Evolutionary conservation across 2,329 filamentous ascomycete species (phyloP).

Genomic region (Stachybotrys elegans): DNA sequence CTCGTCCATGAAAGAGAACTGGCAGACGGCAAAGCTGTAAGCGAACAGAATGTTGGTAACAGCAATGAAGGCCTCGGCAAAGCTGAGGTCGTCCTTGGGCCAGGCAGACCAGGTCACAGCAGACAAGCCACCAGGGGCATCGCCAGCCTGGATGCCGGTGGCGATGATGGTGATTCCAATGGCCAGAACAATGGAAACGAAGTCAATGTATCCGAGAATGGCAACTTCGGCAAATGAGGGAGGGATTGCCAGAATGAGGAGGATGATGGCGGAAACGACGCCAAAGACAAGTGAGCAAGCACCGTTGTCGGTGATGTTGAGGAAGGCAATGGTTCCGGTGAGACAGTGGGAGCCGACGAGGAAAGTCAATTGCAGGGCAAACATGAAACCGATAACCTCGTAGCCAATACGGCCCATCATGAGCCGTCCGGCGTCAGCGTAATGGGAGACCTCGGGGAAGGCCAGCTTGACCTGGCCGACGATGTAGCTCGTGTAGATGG

Average conservation of each 20-base stretch:
- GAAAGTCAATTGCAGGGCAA: conserved; percentile 59
- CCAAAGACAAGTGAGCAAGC: conserved; percentile 29
- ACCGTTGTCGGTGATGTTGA: conserved; percentile 48
- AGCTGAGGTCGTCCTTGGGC: conserved; percentile 30
- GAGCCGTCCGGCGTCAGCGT: conserved; percentile 59
- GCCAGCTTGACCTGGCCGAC: conserved; percentile 34
- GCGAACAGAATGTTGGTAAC: conserved; percentile 62
- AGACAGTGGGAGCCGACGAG: conserved; percentile 61
- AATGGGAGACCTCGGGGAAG: conserved; percentile 50
- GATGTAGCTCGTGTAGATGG: conserved; percentile 32
- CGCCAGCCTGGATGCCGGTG: conserved; percentile 38
- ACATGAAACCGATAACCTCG: conserved; percentile 51
- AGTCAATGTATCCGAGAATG: conserved; percentile 40
- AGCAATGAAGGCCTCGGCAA: conserved; percentile 48
- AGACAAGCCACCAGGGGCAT: conserved; percentile 10
- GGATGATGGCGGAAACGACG: conserved; percentile 30
- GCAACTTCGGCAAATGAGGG: conserved; percentile 37
- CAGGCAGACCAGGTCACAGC: conserved; percentile 28
- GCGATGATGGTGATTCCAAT: conserved; percentile 59
- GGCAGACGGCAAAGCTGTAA: conserved; percentile 44
- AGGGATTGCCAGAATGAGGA: conserved; percentile 32
- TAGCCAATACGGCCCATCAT: conserved; percentile 51
- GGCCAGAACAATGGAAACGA: conserved; percentile 53
- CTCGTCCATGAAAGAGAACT: conserved; percentile 39
- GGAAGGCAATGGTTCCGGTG: conserved; percentile 60